A percentile compares a stretch with the other conserved stretches of the same genome.
phyloP scores from a whole-genome alignment of 2,329 filamentous ascomycete genomes.

The Reticulascus tulasneorum region DNA sequence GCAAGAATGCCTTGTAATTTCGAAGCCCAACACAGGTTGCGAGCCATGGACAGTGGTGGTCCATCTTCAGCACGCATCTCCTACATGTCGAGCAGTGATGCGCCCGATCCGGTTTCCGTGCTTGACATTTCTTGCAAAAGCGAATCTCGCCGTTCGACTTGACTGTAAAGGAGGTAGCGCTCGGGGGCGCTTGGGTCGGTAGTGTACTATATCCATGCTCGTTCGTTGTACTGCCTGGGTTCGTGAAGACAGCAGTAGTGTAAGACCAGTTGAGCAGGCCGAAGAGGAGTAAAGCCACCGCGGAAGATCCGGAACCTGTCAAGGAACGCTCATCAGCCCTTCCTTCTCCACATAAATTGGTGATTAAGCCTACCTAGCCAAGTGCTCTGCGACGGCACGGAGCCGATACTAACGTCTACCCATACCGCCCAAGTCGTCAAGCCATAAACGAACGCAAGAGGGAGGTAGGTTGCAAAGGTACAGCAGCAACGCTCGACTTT shows the following conservation, averaged over 20 bases:
- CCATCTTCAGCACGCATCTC: slow-evolving; percentile 97
- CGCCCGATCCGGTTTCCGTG: slow-evolving; percentile 87
- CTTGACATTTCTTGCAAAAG: slow-evolving; percentile 97
- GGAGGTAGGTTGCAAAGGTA: slow-evolving; percentile 72
- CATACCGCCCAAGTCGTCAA: slow-evolving; percentile 93
- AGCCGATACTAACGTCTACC: slow-evolving; percentile 73
- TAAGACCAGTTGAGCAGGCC: slow-evolving; percentile 82
- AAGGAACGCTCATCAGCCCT: slow-evolving; percentile 10
- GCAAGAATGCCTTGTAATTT: slow-evolving; percentile 93
- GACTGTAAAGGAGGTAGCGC: slow-evolving; percentile 77
- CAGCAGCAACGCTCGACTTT: slow-evolving; percentile 82
- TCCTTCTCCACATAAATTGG: slow-evolving; percentile 11
- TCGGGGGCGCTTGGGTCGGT: slow-evolving; percentile 63
- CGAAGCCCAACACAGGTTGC: slow-evolving; percentile 89
- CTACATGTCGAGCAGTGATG: slow-evolving; percentile 96
- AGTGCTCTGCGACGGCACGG: slow-evolving; percentile 43
- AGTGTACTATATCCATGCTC: slow-evolving; percentile 72
- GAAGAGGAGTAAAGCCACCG: slow-evolving; percentile 68
- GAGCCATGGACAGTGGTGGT: slow-evolving; percentile 98
- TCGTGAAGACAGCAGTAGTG: slow-evolving; percentile 87
- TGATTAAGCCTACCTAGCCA: slow-evolving; percentile 51
- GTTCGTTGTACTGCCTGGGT: slow-evolving; percentile 69
- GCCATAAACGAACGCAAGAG: slow-evolving; percentile 83
- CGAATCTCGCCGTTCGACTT: slow-evolving; percentile 83
- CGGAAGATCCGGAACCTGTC: slow-evolving; percentile 52